These are phyloP conservation scores for Kodamaea plutei DNA, from an alignment of 1,139 yeast genomes.

Conservation along the genomic window DNA sequence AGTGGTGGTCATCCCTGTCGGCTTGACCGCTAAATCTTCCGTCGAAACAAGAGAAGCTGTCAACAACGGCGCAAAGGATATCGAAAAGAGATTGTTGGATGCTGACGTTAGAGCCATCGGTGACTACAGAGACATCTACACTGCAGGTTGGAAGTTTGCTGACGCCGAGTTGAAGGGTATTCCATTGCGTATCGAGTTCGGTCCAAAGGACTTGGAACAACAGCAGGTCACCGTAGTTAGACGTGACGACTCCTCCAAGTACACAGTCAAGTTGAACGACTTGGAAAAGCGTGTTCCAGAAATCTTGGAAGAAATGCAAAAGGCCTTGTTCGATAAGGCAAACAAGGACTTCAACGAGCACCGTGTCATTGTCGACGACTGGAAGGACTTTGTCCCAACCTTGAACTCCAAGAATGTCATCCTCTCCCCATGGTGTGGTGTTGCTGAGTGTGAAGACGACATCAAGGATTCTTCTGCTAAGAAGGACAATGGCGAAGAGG, in stretches of 20 bases:
- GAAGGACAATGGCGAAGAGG: constrained; percentile 75
- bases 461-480: constrained; percentile 91
- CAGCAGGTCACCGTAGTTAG: constrained; percentile 83
- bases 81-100: constrained; percentile 55
- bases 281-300: constrained; percentile 67
- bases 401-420: constrained; percentile 89
- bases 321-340: constrained; percentile 70
- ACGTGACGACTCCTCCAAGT: constrained; percentile 84
- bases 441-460: constrained; percentile 89
- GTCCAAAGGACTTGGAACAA: constrained; percentile 89
- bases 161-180: constrained; percentile 97
- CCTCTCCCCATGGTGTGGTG: constrained; percentile 97
- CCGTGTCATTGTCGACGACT: constrained; percentile 72
- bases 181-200: constrained; percentile 90
- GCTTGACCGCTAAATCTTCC: constrained; percentile 82
- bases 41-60: constrained; percentile 70
- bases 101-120: constrained; percentile 71
- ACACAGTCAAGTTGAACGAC: constrained; percentile 58
- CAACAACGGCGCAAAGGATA: constrained; percentile 61
- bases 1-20: constrained; percentile 91
- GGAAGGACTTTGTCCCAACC: constrained; percentile 92
- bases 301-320: constrained; percentile 77
- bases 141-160: constrained; percentile 98
- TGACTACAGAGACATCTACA: constrained; percentile 90
- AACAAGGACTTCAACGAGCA: constrained; percentile 79